Conservation (phyloP, 2,329 filamentous ascomycete genomes). For the Setomelanomma holmii region DNA sequence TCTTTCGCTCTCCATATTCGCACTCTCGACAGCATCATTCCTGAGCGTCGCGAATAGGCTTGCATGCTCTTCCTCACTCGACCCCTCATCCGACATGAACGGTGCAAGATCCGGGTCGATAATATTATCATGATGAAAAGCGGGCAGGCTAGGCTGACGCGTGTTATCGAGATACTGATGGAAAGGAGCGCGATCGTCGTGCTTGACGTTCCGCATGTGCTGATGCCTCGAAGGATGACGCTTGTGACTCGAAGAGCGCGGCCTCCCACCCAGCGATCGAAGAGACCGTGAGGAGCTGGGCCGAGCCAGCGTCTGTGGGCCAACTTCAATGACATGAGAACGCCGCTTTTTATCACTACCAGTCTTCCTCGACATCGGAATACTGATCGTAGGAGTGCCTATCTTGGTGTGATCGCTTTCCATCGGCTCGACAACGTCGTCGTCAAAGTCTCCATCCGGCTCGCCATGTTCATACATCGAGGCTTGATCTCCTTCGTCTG, state of each 20-base stretch:
- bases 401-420: constrained; percentile 53
- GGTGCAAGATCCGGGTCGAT: constrained; percentile 95
- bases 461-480: constrained; percentile 60
- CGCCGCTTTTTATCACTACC: constrained; percentile 82
- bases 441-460: constrained; percentile 24
- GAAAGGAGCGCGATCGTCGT: constrained; percentile 87
- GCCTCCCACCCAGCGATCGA: constrained; percentile 73
- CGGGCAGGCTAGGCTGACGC: constrained; percentile 73
- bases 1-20: constrained; percentile 75
- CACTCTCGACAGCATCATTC: constrained; percentile 64
- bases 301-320: constrained; percentile 74
- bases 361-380: constrained; percentile 68
- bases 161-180: constrained; percentile 76
- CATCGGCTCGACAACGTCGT: constrained; percentile 33
- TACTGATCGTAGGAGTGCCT: constrained; percentile 67
- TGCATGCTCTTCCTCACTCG: constrained; percentile 90
- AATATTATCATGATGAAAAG: constrained; percentile 98
- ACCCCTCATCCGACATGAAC: constrained; percentile 93
- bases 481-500: constrained; percentile 73
- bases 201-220: constrained; percentile 77
- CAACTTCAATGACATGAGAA: constrained; percentile 89
- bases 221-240: constrained; percentile 89
- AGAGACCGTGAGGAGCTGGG: constrained; percentile 93
- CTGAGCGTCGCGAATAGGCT: constrained; percentile 81
- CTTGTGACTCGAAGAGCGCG: constrained; percentile 79